A percentile compares a stretch with the other conserved stretches of the same genome.
These are phyloP conservation scores for Aspergillus pseudoglaucus DNA, from an alignment of 2,329 filamentous ascomycete species.

Conservation along the genomic window DNA sequence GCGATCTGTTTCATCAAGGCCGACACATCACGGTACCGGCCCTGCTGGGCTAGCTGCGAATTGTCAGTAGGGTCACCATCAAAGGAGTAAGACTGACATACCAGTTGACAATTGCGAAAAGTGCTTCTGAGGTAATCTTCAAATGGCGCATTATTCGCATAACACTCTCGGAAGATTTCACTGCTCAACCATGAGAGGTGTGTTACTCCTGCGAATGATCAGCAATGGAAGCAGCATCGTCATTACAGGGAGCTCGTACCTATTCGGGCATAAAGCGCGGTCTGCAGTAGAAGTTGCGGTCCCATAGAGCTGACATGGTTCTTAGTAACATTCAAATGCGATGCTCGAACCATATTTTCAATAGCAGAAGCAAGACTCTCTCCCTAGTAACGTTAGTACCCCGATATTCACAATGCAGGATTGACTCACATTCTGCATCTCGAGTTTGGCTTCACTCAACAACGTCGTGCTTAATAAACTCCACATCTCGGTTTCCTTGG, in stretches of 20 bases:
- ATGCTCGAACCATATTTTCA: constrained; percentile 74
- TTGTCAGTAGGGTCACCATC: constrained; percentile 1
- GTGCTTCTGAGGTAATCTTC: constrained; percentile 74
- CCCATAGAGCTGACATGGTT: constrained; percentile 68
- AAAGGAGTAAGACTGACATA: constrained; percentile 20
- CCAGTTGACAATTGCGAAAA: constrained; percentile 62
- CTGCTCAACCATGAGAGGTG: constrained; percentile 53
- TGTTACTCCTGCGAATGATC: constrained; percentile 41
- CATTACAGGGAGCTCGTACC: constrained; percentile 41
- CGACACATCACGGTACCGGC: constrained; percentile 65
- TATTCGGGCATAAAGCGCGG: constrained; percentile 68
- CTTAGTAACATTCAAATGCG: constrained; percentile 72
- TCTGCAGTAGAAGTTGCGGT: constrained; percentile 64
- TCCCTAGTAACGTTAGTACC: constrained; percentile 38
- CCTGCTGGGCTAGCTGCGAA: constrained; percentile 52
- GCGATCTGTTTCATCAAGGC: constrained; percentile 55
- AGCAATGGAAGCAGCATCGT: constrained; percentile 4
- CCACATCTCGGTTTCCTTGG: constrained; percentile 81
- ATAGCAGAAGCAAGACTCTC: constrained; percentile 56
- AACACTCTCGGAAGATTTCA: constrained; percentile 70
- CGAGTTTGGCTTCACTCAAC: constrained; percentile 76
- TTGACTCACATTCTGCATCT: constrained; percentile 61
- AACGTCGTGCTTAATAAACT: constrained; percentile 75
- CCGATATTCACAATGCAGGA: not conserved
- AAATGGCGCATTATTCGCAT: constrained; percentile 57